Evolutionary conservation across 345 rosid genomes (phyloP).

Genomic region (Rhizophora mangle): DNA sequence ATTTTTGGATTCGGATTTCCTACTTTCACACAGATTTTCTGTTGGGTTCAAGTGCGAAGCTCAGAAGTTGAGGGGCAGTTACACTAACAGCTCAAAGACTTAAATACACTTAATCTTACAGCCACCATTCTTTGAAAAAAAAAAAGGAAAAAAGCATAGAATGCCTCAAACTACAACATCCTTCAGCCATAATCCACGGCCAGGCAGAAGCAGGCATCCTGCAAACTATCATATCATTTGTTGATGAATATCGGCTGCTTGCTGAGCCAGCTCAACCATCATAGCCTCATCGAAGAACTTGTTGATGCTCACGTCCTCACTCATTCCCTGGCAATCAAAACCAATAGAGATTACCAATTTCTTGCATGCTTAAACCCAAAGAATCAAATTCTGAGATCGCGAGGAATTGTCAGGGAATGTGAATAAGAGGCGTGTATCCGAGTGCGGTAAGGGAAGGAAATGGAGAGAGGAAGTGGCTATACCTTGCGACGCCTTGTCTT

Average conservation of each 20-base stretch:
- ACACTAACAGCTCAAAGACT: too few relatives aligned
- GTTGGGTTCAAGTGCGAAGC: too few relatives aligned
- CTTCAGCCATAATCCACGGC: not conserved
- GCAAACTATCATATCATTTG: constrained; percentile 53
- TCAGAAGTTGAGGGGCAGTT: too few relatives aligned
- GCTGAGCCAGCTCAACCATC: constrained; percentile 86
- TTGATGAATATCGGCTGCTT: constrained; percentile 69
- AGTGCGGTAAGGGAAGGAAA: not conserved
- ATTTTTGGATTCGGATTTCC: too few relatives aligned
- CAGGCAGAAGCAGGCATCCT: not conserved
- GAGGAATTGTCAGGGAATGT: too few relatives aligned
- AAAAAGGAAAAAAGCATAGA: too few relatives aligned
- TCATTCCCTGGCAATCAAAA: constrained; percentile 61
- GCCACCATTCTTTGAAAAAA: too few relatives aligned
- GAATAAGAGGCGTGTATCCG: too few relatives aligned
- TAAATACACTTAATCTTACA: too few relatives aligned
- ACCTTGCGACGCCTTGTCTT: constrained; percentile 89
- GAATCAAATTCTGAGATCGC: too few relatives aligned
- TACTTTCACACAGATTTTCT: too few relatives aligned
- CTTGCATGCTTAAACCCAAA: not conserved
- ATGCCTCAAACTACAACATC: not conserved
- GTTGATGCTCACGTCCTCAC: constrained; percentile 86
- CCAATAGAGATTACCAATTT: not conserved
- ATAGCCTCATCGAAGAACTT: constrained; percentile 86
- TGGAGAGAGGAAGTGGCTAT: not conserved